Base-by-base conservation (phyloP, 2,329 filamentous ascomycete genomes). In the Aureobasidium sp. region DNA sequence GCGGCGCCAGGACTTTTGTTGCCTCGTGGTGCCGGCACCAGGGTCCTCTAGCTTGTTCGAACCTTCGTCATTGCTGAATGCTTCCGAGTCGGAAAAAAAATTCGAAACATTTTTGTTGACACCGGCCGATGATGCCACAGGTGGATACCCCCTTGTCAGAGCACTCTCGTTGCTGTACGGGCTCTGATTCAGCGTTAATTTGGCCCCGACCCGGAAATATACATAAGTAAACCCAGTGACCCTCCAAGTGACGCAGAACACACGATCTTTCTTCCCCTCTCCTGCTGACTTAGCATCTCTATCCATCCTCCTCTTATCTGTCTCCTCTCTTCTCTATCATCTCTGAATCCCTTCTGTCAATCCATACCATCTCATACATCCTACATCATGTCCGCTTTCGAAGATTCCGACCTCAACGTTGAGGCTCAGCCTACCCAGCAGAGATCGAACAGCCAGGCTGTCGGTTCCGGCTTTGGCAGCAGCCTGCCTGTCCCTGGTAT, bases 381-480 rank as follows among this genome's bases (percentile, higher is more conserved):
- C 53, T 62, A 65, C 75, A 83, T 65, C 63, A 86, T 87, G 84
- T 77, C 83, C 75, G 74, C 77, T 65, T 82, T 81, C 68, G 81
- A 85, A 64, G 81, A 86, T 64, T 73, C 76, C 64, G 81, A 84
- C 66, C 76, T 83, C 64, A 75, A 71, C 60, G 74, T 75, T 43
- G 70, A 78, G 33, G 64, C 74, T 67, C 65, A 64, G 61, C 60
- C 64, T 69, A 27, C 43, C 42, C 61, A 72, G 75, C 67, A 62
- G 47, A 65, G 63, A 57, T 57, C 63, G 19, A 60, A 62, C 46
- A 63, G 60, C 59, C 55, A 63, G 46, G 67, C 71, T 31, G 67
- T 69, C 19, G 66, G 65, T 43, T 67, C 74, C 61, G 71, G 65
- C 63, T 67, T 69, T 49, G 69, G 68, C 60, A 65, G 66, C 61